Base-by-base conservation (phyloP, 73 alveolate genomes). In the Symbiodinium natans region DNA sequence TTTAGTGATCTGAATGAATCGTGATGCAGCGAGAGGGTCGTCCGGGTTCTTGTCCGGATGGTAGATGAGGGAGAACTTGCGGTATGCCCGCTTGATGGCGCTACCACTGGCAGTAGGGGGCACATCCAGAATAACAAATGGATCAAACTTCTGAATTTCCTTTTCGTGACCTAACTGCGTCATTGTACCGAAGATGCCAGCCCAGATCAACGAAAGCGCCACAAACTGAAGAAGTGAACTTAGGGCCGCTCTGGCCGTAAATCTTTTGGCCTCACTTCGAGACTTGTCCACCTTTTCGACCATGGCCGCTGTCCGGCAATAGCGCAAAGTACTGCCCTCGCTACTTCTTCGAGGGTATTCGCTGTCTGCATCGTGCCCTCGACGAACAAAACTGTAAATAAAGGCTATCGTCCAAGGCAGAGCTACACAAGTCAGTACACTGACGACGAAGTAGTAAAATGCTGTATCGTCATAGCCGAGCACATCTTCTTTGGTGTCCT, bases 11-110 rank as follows among this genome's bases (percentile, higher is more conserved):
- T 99, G 99, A 40, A 99, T 98, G 99, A 99, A 99, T 92, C 99
- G 99, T 27, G 99, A 94, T 75, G 99, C 99, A 10, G 99, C 99
- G 68, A 99, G 99, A 23, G 99, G 99, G 83, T 99, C 99, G 87
- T 99, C 99, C 42, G 99, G 99, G 85, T 99, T 99, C 99, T 99
- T 99, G 83, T 73, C 98, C 41, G 99, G 99, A 98, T 99, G 99
- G 46, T 93, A 96, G 92, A 83, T 95, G 88, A 99, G 99, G 82
- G 99, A 99, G 90, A 95, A 54, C 93, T 77, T 94, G 71, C 99
- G 99, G 89, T 99, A 99, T 23, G 99, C 99, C 46, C 98, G 92
- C 92, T 92, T 92, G 83, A 92, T 77, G 11, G 59, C 93, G 33
- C 71, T 31, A n/a, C 75, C 86, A 2, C 71, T 82, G 10, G 99